Evolutionary conservation across 176 grass and related monocot species (phyloP).

Genomic region (Eleusine coracana): DNA sequence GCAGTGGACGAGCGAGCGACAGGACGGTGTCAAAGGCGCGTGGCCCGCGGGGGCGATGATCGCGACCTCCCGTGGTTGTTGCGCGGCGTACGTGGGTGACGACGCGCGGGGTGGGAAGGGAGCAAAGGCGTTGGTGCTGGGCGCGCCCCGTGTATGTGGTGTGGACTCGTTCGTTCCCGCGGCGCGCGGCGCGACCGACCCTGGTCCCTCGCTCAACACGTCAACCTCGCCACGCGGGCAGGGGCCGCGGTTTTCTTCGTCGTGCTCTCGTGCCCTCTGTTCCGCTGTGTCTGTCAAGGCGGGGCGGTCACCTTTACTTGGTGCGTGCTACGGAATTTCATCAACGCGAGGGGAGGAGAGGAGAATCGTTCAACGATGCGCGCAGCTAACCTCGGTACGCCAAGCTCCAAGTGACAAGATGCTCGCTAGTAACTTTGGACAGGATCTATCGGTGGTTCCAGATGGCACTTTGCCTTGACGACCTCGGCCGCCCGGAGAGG

Average conservation of each 20-base stretch:
- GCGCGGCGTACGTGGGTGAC: neutral
- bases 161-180: slow-evolving; percentile 25
- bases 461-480: neutral
- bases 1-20: neutral
- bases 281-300: neutral
- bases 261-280: neutral
- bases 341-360: too few relatives aligned
- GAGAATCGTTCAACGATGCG: slow-evolving; percentile 20
- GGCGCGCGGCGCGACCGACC: neutral
- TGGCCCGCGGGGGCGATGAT: neutral
- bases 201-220: neutral
- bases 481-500: neutral
- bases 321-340: slow-evolving; percentile 19
- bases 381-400: neutral
- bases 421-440: too few relatives aligned
- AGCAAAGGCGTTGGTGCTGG: neutral
- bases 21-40: slow-evolving; percentile 51
- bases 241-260: slow-evolving; percentile 36
- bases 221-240: neutral
- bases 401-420: neutral
- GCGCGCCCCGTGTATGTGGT: too few relatives aligned
- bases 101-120: neutral
- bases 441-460: neutral
- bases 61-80: neutral
- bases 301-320: neutral